Base-by-base conservation (phyloP, 768 basidiomycete genomes). In the Kwoniella dejecticola region DNA sequence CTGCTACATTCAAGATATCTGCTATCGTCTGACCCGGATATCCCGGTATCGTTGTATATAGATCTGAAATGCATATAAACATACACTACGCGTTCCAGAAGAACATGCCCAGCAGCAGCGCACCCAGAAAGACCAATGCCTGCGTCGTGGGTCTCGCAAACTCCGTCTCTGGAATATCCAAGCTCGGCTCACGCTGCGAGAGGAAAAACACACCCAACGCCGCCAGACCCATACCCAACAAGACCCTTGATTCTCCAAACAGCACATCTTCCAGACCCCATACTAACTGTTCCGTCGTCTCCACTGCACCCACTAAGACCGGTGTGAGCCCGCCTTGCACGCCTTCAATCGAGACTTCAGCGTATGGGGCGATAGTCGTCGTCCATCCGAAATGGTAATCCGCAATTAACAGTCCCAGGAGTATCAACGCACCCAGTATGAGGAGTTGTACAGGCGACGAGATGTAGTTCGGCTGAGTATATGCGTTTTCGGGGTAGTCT, bases 191-290 rank as follows among this genome's bases (percentile, higher is more conserved):
- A 24, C 55, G 44, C 24, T 60, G 59, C 31, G 30, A 40, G 17
- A 71, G 29, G 31, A 62, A 45, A 5, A 60, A 54, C 3, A 60
- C 52, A 13, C 67, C 59, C 15, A 53, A 42, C 2, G 47, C 59
- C 1, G 67, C 70, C 27, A 68, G 23, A 13, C 57, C 46, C 29
- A 66, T 48, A 12, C 70, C 70, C 27, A 71, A 36, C 6, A 71
- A 33, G 4, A 63, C 46, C 33, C 60, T 41, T 26, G 61, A 57
- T n/a, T 71, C 64, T 6, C 70, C 70, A 52, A 71, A 68, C 17
- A 71, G n/a, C 1, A 66, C 59, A 66, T 71, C 67, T 36, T 71
- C 70, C n/a, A 61, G 31, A n/a, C 45, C 63, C 68, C 68, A 70
- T 11, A 70, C 29, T 13, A 66, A 29, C 8, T 41, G 46, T 47